Base-by-base conservation (phyloP, 768 basidiomycete genomes). In the Pholiota microspora region DNA sequence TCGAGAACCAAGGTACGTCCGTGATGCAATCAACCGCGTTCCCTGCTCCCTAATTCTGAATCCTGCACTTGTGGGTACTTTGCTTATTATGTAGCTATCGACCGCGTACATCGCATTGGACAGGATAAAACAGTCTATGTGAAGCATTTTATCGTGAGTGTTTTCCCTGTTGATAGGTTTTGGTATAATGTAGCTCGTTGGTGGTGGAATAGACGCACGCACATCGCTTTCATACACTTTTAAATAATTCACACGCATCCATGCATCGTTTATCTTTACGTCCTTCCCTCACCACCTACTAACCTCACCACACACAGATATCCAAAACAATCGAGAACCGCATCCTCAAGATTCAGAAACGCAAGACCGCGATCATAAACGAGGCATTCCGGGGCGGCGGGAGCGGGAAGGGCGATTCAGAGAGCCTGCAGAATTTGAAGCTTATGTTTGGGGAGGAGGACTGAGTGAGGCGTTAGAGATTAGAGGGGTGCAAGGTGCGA, bases 341-440 rank as follows among this genome's bases (percentile, higher is more conserved):
- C 13, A 91, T 94, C 58, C 67, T 92, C 4, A 76, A 84, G 60
- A 92, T 95, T 18, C 94, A 95, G 68, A 85, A 87, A 62, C 76
- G 91, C 32, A 96, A 95, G 72, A 92, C 85, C 0, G 90, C 90
- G 2, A 89, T 96, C 45, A 80, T 94, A 18, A 89, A 86, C 60
- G 89, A 90, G 64, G 92, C 92, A 1, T 89, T 94, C 64, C 80
- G 84, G 23, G 85, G 85, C 45, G 80, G 70, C 53, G 73, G 73
- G 1, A 80, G 70, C 53, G 73, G 73, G 1, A 78, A 76, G 47
- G 66, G 75, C 3, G 84, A 88, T 59, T 77, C 84, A 1, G 88
- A 91, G 65, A 88, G 88, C 56, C 70, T 93, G 5, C 85, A 92
- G 63, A 92, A 94, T 64, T 71, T 94, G 35, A 88, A 88, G 65